Evolutionary conservation across 805 yeast genomes (phyloP).

Genomic region (Kazachstania viticola): DNA sequence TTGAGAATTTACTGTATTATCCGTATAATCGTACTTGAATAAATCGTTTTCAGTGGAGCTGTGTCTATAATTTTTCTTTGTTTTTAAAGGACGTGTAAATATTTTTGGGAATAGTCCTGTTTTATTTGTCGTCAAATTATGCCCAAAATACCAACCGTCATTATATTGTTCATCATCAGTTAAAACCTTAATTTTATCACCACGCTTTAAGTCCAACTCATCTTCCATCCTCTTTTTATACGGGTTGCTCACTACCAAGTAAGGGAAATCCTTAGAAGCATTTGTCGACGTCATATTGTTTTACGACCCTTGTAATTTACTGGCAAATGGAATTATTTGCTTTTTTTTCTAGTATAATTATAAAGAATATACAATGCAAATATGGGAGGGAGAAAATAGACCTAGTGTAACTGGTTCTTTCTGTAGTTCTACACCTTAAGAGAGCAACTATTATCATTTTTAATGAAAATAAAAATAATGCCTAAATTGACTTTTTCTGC

Average conservation of each 20-base stretch:
- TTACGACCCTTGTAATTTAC: no score
- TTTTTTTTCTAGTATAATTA: no score
- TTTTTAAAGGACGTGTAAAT: conserved; percentile 52
- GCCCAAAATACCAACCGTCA: conserved; percentile 96
- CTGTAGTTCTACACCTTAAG: no score
- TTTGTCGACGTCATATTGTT: no score
- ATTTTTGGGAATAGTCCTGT: conserved; percentile 87
- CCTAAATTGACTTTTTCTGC: no score
- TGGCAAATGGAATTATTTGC: no score
- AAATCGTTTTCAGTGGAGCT: conserved; percentile 5
- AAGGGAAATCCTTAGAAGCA: conserved; percentile 9
- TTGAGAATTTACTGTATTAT: not conserved
- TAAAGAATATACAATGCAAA: no score
- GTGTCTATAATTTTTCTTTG: conserved; percentile 41
- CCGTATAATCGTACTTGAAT: not conserved
- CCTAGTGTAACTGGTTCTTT: no score
- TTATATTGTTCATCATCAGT: conserved; percentile 88
- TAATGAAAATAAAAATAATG: no score
- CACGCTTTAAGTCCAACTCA: conserved; percentile 67
- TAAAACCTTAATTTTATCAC: conserved; percentile 78
- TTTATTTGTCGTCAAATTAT: conserved; percentile 52
- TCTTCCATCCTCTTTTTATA: conserved; percentile 82
- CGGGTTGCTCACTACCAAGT: conserved; percentile 60
- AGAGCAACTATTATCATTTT: no score
- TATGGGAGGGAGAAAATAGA: no score